These are phyloP conservation scores for Lachnellula cervina DNA, from an alignment of 2,329 filamentous ascomycete species.

Conservation along the genomic window DNA sequence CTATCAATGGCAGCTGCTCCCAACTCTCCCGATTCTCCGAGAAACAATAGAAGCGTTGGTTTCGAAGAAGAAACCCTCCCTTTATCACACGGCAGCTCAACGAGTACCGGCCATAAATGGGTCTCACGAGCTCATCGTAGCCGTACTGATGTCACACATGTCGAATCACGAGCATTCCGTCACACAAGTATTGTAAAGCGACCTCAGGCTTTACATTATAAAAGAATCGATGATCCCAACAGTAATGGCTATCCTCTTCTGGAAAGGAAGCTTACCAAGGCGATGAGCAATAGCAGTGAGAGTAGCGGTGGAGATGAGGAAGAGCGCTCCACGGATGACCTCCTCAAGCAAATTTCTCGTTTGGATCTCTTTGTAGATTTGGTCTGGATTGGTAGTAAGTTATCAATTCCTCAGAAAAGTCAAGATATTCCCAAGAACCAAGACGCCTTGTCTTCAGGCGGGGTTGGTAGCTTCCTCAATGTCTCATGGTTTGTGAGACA, in stretches of 20 bases:
- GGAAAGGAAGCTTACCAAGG: background rate
- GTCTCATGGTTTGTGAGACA: background rate
- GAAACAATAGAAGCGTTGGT: background rate
- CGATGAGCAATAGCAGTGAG: background rate
- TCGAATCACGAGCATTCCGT: background rate
- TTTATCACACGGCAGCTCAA: background rate
- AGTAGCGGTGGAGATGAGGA: background rate
- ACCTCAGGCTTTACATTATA: constrained; percentile 3
- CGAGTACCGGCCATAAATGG: background rate
- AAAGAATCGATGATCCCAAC: background rate
- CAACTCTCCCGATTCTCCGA: background rate
- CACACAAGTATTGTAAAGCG: background rate
- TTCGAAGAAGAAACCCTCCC: background rate
- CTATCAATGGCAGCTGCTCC: background rate
- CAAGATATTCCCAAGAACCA: background rate
- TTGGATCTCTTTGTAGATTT: constrained; percentile 17
- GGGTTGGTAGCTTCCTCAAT: background rate
- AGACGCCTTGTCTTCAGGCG: background rate
- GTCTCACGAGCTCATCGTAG: background rate
- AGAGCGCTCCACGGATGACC: constrained; percentile 6
- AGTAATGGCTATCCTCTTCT: background rate
- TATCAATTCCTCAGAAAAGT: background rate
- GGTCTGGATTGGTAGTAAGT: constrained; percentile 16
- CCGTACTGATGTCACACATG: background rate
- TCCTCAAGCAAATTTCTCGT: constrained; percentile 6